phyloP scores from a whole-genome alignment of 352 stramenopile genomes.

The Discostella stelligera region DNA sequence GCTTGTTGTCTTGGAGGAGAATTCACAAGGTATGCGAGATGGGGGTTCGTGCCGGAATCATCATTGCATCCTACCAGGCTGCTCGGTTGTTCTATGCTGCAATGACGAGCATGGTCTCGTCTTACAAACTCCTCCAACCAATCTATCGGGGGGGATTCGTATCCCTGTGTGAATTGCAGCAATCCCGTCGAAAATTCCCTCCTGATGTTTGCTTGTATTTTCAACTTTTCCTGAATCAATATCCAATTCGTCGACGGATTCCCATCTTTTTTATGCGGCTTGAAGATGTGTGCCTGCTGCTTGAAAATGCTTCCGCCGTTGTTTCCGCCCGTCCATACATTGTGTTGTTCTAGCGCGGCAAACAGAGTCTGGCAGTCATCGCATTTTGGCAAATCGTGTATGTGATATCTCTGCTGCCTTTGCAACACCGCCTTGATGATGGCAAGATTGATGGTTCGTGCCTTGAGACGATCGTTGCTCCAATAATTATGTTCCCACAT shows the following conservation, averaged over 20 bases:
- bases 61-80: constrained; percentile 1
- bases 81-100: neutral
- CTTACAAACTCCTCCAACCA: constrained; percentile 60
- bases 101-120: constrained; percentile 46
- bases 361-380: constrained; percentile 46
- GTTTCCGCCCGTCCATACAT: constrained; percentile 38
- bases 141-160: constrained; percentile 23
- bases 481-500: constrained; percentile 48
- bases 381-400: constrained; percentile 52
- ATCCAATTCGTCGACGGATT: constrained; percentile 54
- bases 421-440: constrained; percentile 60
- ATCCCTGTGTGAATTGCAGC: constrained; percentile 2
- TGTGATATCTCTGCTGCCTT: constrained; percentile 47
- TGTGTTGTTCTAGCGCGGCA: constrained; percentile 34
- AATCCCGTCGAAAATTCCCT: constrained; percentile 21
- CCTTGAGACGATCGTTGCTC: constrained; percentile 51
- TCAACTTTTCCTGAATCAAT: constrained; percentile 52
- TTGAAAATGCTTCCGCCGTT: constrained; percentile 22
- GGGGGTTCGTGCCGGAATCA: constrained; percentile 16
- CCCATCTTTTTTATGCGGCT: constrained; percentile 52
- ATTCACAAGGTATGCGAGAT: constrained; percentile 28
- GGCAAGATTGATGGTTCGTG: constrained; percentile 49
- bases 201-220: constrained; percentile 36
- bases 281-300: constrained; percentile 54
- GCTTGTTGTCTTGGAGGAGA: constrained; percentile 10